These are phyloP conservation scores for Cryptomeria japonica DNA, from an alignment of 75 land plant genomes.

Conservation along the genomic window DNA sequence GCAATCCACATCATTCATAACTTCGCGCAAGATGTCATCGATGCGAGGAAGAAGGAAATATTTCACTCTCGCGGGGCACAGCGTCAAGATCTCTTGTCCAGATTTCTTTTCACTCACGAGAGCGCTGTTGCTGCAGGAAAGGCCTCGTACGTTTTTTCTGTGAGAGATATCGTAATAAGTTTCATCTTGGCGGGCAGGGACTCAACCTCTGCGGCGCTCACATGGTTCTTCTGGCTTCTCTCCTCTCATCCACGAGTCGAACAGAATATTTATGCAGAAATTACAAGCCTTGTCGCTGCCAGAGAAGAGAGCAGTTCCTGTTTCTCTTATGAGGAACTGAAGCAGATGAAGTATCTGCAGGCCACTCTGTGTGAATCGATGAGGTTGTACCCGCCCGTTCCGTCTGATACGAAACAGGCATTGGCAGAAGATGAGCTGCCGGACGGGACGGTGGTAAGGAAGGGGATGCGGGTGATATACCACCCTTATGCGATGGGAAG, in stretches of 20 bases:
- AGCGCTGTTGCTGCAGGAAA: slow-evolving; percentile 12
- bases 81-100: slow-evolving; percentile 29
- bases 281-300: not conserved
- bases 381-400: slow-evolving; percentile 69
- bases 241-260: slow-evolving; percentile 32
- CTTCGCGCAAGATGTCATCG: slow-evolving; percentile 30
- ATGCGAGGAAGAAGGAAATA: slow-evolving; percentile 14
- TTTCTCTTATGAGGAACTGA: slow-evolving; percentile 37
- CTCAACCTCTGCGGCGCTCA: slow-evolving; percentile 40
- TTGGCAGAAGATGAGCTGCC: slow-evolving; percentile 79
- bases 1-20: slow-evolving; percentile 30
- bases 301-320: not conserved
- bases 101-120: slow-evolving; percentile 12
- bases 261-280: slow-evolving; percentile 23
- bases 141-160: slow-evolving; percentile 25
- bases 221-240: slow-evolving; percentile 51
- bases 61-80: slow-evolving; percentile 37
- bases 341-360: slow-evolving; percentile 54
- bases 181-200: slow-evolving; percentile 69
- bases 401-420: slow-evolving; percentile 45
- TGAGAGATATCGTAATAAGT: slow-evolving; percentile 51
- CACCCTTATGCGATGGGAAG: slow-evolving; percentile 64
- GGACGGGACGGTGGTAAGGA: slow-evolving; percentile 83
- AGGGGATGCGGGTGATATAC: slow-evolving; percentile 48
- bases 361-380: slow-evolving; percentile 59